These are phyloP conservation scores for Singerocomus inundabilis DNA, from an alignment of 1,284 basidiomycete genomes.

Conservation along the genomic window DNA sequence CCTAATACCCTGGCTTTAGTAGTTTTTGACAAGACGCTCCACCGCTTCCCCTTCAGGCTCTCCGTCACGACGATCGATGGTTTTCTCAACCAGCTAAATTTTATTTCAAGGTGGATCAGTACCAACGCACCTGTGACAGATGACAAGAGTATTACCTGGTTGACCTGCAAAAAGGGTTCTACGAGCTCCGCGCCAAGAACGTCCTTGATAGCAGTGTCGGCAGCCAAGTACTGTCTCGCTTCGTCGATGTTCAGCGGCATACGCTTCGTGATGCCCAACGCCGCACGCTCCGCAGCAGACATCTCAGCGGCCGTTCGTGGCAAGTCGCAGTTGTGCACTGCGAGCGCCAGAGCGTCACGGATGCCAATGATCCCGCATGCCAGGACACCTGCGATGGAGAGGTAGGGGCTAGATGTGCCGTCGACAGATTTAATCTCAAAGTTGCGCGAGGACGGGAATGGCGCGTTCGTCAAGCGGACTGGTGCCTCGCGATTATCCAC, in stretches of 20 bases:
- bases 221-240: conserved; percentile 19
- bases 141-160: conserved; percentile 17
- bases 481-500: conserved; percentile 66
- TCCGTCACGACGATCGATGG: conserved; percentile 11
- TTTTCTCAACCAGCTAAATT: conserved; percentile 21
- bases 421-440: conserved; percentile 67
- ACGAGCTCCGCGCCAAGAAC: conserved; percentile 24
- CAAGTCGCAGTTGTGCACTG: conserved; percentile 6
- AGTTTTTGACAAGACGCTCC: conserved; percentile 19
- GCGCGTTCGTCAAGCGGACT: conserved; percentile 55
- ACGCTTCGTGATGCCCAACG: conserved; percentile 20
- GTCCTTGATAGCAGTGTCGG: conserved; percentile 18
- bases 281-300: conserved; percentile 17
- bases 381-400: conserved; percentile 42
- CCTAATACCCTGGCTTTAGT: conserved; percentile 9
- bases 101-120: background rate
- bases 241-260: conserved; percentile 26
- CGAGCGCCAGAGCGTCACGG: conserved; percentile 21
- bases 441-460: conserved; percentile 31
- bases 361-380: conserved; percentile 37
- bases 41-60: conserved; percentile 1
- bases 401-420: conserved; percentile 49
- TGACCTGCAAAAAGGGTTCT: conserved; percentile 22
- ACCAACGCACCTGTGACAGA: background rate
- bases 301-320: conserved; percentile 12